Evolutionary conservation across 1,139 yeast species (phyloP).

Genomic region (Oligophagozyma castellii): DNA sequence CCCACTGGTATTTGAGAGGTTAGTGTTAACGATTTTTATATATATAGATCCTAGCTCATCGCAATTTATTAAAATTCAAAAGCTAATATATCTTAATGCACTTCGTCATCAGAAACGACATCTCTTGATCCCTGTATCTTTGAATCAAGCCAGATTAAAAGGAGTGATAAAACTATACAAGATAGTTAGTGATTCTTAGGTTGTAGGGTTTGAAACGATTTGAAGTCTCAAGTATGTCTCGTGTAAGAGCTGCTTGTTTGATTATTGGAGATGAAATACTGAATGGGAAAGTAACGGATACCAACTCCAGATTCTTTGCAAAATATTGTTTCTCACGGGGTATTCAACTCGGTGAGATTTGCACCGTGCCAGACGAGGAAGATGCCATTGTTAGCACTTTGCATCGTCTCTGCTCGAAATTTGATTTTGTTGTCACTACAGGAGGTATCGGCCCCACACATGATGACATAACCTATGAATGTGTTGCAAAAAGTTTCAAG

Average conservation of each 20-base stretch:
- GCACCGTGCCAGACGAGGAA: slow-evolving; percentile 67
- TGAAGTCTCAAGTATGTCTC: too few species aligned
- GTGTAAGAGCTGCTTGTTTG: slow-evolving; percentile 22
- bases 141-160: too few species aligned
- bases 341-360: slow-evolving; percentile 49
- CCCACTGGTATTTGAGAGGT: too few species aligned
- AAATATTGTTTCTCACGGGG: slow-evolving; percentile 52
- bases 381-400: slow-evolving; percentile 47
- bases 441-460: slow-evolving; percentile 86
- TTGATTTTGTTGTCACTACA: slow-evolving; percentile 62
- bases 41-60: too few species aligned
- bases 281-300: slow-evolving; percentile 74
- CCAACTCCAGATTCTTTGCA: slow-evolving; percentile 64
- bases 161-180: too few species aligned
- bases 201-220: too few species aligned
- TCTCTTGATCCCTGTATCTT: too few species aligned
- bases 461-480: slow-evolving; percentile 73
- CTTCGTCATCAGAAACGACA: too few species aligned
- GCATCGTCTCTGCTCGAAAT: slow-evolving; percentile 32
- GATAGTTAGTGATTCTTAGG: too few species aligned
- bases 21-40: too few species aligned
- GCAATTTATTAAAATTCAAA: too few species aligned
- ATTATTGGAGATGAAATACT: slow-evolving; percentile 82
- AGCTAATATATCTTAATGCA: too few species aligned
- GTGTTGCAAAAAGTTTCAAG: slow-evolving; percentile 49